Conservation (phyloP, 768 basidiomycete genomes). For the Boletellus ananiceps region DNA sequence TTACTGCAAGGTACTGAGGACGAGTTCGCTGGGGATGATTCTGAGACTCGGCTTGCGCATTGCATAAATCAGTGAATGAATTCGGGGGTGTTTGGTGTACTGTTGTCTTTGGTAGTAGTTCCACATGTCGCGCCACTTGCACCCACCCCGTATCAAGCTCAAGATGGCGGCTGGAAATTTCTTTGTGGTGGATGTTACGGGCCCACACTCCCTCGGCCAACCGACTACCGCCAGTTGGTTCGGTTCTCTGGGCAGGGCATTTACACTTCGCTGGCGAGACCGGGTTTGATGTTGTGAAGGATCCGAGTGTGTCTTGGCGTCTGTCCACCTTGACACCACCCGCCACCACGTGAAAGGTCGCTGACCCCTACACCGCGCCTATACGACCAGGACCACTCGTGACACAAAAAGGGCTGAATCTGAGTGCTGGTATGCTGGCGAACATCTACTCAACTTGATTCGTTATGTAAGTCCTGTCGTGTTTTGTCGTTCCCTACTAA, state of each 20-base stretch:
- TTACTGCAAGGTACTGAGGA: constrained; percentile 22
- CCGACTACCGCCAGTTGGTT: constrained; percentile 21
- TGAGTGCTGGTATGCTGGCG: constrained; percentile 31
- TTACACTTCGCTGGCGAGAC: constrained; percentile 15
- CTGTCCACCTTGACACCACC: constrained; percentile 25
- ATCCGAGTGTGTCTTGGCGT: constrained; percentile 24
- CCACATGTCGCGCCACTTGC: constrained; percentile 6
- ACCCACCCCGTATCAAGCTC: constrained; percentile 3
- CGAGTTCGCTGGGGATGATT: constrained; percentile 19
- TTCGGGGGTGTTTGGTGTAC: not conserved
- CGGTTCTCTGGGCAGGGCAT: constrained; percentile 16
- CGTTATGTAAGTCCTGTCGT: constrained; percentile 34
- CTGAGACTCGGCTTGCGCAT: constrained; percentile 22
- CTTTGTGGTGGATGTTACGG: constrained; percentile 23
- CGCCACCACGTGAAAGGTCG: constrained; percentile 28
- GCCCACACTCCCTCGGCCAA: constrained; percentile 19
- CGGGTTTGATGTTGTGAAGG: constrained; percentile 29
- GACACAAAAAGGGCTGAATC: constrained; percentile 24
- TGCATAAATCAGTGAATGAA: constrained; percentile 28
- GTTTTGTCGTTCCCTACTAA: constrained; percentile 18
- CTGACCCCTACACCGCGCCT: constrained; percentile 18
- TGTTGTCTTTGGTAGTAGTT: not conserved
- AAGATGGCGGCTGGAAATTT: constrained; percentile 24
- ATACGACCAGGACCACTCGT: constrained; percentile 22
- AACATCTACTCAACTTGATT: constrained; percentile 23